Base-by-base conservation (phyloP, 1,284 basidiomycete species). In the Apiotrichum mycotoxinovorans region DNA sequence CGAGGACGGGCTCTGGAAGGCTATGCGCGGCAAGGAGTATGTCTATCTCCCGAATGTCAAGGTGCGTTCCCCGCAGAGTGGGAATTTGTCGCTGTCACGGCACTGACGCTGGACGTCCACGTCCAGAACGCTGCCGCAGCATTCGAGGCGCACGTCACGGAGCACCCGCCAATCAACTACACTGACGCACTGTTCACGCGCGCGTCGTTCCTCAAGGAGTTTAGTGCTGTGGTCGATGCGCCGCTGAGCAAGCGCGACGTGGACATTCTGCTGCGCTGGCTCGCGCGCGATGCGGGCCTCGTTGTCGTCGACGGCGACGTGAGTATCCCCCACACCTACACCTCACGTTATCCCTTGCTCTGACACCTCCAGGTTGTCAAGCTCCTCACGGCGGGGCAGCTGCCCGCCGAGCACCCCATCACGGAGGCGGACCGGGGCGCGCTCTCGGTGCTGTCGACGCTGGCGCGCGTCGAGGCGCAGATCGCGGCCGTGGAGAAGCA, bases 261-360 rank as follows among this genome's bases (percentile, higher is more conserved):
- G 14, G 83, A 82, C 54, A 82, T 94, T 2, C 70, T 96, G 33
- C 57, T 95, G 27, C 87, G 81, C 72, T 91, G 86, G 73, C 77
- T 98, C 38, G 83, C 87, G 66, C 81, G 94, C 47, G 94, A 98
- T 70, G 82, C 80, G 65, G 79, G 78, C 7, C 79, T 82, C 0
- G 62, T 93, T 4, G 79, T 87, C 0, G 76, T 83, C 12, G 83
- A 88, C 52, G 81, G 83, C 57, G 84, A 85, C 54, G 89, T 90
- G 61, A 64, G 84, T 67, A 45, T 58, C 23, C 14, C 12, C 26
- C 14, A 9, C 2, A 38, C 23, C 7, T 23, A 33, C 9, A 17
- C 14, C 40, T n/a, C 4, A 22, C 35, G 30, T 58, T 42, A 57
- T 20, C 50, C 18, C 2, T 4, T 20, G 11, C 11, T n/a, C n/a